Evolutionary conservation across 2,329 filamentous ascomycete species (phyloP).

Genomic region (Alternaria rosae): DNA sequence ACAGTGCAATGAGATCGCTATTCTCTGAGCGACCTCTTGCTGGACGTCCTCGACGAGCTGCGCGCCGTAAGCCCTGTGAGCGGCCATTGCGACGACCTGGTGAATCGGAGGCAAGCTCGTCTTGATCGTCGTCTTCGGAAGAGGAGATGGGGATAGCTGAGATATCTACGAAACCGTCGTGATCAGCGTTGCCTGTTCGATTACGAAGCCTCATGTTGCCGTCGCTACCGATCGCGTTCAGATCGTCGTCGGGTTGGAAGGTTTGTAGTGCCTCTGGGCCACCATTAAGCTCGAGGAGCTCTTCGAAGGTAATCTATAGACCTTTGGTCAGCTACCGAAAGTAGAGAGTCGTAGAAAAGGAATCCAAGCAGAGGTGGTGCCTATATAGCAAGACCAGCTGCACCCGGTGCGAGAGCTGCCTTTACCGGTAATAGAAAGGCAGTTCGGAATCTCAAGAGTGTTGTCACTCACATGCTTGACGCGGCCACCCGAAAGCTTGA

Average conservation of each 20-base stretch:
- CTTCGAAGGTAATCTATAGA: constrained; percentile 55
- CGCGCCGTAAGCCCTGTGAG: constrained; percentile 12
- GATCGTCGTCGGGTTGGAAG: constrained; percentile 45
- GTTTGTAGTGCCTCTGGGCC: constrained; percentile 56
- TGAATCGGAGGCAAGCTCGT: constrained; percentile 19
- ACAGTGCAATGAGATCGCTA: constrained; percentile 20
- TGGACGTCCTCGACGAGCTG: constrained; percentile 10
- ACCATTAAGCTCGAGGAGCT: constrained; percentile 56
- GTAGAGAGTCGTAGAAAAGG: background rate
- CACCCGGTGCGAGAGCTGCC: background rate
- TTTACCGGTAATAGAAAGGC: constrained; percentile 4
- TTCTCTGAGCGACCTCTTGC: constrained; percentile 26
- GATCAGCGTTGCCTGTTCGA: constrained; percentile 19
- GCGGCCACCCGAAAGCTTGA: constrained; percentile 52
- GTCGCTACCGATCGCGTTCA: constrained; percentile 19
- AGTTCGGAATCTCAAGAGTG: background rate
- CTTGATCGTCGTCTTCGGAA: constrained; percentile 36
- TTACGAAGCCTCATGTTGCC: constrained; percentile 37
- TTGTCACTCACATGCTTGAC: constrained; percentile 51
- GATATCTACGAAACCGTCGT: constrained; percentile 40
- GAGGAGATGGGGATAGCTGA: constrained; percentile 40
- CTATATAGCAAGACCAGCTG: background rate
- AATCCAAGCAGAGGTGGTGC: background rate
- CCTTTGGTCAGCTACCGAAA: constrained; percentile 1
- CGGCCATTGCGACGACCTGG: constrained; percentile 27